These are phyloP conservation scores for Paramecium tetraurelia DNA, from an alignment of 73 alveolate species.

Conservation along the genomic window DNA sequence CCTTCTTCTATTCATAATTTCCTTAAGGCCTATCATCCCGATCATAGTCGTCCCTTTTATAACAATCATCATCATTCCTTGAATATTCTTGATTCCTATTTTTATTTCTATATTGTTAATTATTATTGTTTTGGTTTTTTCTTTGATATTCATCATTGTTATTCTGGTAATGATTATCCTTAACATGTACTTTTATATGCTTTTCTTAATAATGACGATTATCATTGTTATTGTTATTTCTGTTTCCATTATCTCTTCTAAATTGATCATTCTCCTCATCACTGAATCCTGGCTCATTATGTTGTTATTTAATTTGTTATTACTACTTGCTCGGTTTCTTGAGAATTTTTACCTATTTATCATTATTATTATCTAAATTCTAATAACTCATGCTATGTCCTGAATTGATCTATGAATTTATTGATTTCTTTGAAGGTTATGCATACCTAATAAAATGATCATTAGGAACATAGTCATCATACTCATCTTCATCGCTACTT, in stretches of 20 bases:
- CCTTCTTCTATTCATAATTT: background rate
- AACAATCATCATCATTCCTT: background rate
- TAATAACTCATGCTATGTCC: background rate
- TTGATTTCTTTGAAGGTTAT: background rate
- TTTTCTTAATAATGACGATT: background rate
- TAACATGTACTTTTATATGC: background rate
- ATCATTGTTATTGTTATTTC: background rate
- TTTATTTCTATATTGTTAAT: background rate
- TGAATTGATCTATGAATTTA: background rate
- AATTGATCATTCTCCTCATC: background rate
- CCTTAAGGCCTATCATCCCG: background rate
- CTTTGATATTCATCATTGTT: background rate
- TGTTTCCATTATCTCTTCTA: background rate
- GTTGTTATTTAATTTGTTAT: background rate
- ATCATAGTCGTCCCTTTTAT: background rate
- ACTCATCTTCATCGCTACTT: constrained; percentile 27
- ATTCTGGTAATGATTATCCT: background rate
- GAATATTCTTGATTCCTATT: background rate
- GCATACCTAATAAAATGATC: background rate
- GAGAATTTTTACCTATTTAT: background rate
- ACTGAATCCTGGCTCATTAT: background rate
- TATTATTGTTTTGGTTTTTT: background rate
- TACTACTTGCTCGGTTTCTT: background rate
- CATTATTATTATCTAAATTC: background rate
- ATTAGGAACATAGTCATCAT: background rate